These are phyloP conservation scores for Seminavis robusta DNA, from an alignment of 108 stramenopile genomes.

Conservation along the genomic window DNA sequence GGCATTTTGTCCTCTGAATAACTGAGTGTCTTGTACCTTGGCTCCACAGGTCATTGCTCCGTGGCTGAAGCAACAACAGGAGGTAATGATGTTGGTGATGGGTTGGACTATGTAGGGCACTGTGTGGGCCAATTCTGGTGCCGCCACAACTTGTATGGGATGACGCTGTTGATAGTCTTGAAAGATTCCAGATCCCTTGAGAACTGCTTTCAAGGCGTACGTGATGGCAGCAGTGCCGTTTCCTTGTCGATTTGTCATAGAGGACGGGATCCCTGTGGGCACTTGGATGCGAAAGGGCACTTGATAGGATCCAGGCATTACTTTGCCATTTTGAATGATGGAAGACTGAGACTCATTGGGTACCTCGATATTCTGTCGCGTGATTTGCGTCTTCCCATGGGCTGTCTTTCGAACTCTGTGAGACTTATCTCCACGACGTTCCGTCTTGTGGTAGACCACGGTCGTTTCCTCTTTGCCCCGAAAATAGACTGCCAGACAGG, in stretches of 20 bases:
- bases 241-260: background rate
- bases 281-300: background rate
- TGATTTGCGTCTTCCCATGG: background rate
- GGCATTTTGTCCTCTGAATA: background rate
- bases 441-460: background rate
- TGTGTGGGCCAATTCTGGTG: background rate
- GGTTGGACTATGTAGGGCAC: background rate
- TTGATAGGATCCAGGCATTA: background rate
- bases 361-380: no score
- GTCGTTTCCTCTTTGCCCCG: background rate
- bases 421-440: background rate
- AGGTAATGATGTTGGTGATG: background rate
- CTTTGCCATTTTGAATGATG: slow-evolving; percentile 3
- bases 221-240: background rate
- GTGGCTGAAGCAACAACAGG: slow-evolving; percentile 7
- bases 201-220: slow-evolving; percentile 2
- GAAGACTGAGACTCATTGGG: no score
- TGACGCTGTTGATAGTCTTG: background rate
- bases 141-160: background rate
- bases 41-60: background rate
- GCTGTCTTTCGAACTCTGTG: background rate
- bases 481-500: background rate
- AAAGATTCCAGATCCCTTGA: slow-evolving; percentile 1
- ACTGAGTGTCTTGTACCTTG: background rate
- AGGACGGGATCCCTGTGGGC: background rate